Conservation (phyloP, 2,329 filamentous ascomycete species). For the Aspergillus tubingensis region DNA sequence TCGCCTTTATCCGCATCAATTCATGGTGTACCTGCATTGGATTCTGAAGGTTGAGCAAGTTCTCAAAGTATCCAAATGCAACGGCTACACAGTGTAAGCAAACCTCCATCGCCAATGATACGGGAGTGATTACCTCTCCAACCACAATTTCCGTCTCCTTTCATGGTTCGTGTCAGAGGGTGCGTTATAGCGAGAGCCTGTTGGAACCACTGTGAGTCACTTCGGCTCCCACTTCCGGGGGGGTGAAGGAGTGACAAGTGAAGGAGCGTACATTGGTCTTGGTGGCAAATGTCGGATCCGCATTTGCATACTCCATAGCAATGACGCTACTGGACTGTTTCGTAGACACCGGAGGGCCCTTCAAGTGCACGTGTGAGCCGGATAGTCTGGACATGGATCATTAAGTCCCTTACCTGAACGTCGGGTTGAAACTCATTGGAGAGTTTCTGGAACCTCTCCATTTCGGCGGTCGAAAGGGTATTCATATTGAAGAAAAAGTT, state of each 20-base stretch:
- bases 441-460: constrained; percentile 63
- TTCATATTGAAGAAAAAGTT: constrained; percentile 37
- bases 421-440: constrained; percentile 63
- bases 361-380: constrained; percentile 26
- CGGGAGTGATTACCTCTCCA: constrained; percentile 80
- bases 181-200: constrained; percentile 81
- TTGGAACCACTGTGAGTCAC: constrained; percentile 17
- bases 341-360: constrained; percentile 79
- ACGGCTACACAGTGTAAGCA: constrained; percentile 62
- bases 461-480: constrained; percentile 52
- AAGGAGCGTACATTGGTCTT: constrained; percentile 72
- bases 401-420: constrained; percentile 47
- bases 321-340: constrained; percentile 76
- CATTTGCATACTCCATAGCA: constrained; percentile 82
- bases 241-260: neutral
- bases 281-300: constrained; percentile 78
- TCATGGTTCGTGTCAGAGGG: constrained; percentile 81
- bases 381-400: neutral
- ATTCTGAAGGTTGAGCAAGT: constrained; percentile 69
- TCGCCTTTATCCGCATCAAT: constrained; percentile 67
- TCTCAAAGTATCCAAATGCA: constrained; percentile 91
- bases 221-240: no score
- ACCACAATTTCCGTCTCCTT: constrained; percentile 93
- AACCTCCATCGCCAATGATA: constrained; percentile 14
- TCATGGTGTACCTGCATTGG: constrained; percentile 68